phyloP scores from a whole-genome alignment of 768 basidiomycete species.

The Polyporus arcularius region DNA sequence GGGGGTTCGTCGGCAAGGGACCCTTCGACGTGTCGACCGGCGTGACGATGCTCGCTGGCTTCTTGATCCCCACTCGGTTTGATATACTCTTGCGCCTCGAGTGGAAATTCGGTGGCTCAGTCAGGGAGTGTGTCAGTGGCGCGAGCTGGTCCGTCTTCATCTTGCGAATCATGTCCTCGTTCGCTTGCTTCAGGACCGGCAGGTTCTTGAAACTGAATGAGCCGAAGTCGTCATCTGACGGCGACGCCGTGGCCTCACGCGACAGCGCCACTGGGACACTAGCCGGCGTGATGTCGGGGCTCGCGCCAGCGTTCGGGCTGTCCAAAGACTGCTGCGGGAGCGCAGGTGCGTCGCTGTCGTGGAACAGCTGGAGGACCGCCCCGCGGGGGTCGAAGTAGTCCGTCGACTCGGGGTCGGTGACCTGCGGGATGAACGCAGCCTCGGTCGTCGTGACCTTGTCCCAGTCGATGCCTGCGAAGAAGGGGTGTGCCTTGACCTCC shows the following conservation, averaged over 20 bases:
- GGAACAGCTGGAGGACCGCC: slow-evolving; percentile 86
- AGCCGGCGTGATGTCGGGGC: slow-evolving; percentile 28
- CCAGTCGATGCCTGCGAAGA: slow-evolving; percentile 93
- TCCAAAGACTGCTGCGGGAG: slow-evolving; percentile 57
- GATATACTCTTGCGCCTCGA: slow-evolving; percentile 81
- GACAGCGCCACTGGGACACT: slow-evolving; percentile 39
- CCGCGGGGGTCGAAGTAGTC: slow-evolving; percentile 99
- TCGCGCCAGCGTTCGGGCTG: slow-evolving; percentile 31
- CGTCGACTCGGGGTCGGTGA: slow-evolving; percentile 96
- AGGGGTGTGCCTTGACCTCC: slow-evolving; percentile 91
- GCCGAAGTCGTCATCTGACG: slow-evolving; percentile 89
- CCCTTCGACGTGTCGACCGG: slow-evolving; percentile 46
- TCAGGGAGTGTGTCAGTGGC: slow-evolving; percentile 72
- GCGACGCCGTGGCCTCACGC: slow-evolving; percentile 47
- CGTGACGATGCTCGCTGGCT: slow-evolving; percentile 75
- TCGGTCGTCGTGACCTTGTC: slow-evolving; percentile 84
- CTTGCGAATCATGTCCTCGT: slow-evolving; percentile 97
- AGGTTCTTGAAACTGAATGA: slow-evolving; percentile 98
- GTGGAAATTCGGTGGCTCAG: slow-evolving; percentile 60
- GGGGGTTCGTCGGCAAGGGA: slow-evolving; percentile 66
- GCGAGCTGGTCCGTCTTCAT: slow-evolving; percentile 88
- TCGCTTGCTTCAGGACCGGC: slow-evolving; percentile 93
- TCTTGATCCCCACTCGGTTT: slow-evolving; percentile 74
- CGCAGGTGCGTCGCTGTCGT: slow-evolving; percentile 75
- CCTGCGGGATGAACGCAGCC: slow-evolving; percentile 94